These are phyloP conservation scores for Aspergillus luchuensis DNA, from an alignment of 2,329 filamentous ascomycete genomes.

Conservation along the genomic window DNA sequence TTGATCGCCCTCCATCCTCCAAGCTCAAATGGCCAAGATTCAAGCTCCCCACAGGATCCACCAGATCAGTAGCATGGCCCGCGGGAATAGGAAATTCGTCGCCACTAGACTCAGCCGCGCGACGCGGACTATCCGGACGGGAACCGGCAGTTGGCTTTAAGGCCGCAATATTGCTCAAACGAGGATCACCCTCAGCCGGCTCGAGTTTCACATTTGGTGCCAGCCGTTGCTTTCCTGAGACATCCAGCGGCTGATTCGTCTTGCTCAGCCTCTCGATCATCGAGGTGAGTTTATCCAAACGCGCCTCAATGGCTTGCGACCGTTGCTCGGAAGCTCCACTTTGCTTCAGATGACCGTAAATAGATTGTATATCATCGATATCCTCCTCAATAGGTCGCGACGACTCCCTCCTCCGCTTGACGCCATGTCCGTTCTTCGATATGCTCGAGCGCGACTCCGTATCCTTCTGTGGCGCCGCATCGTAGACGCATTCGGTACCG, in stretches of 20 bases:
- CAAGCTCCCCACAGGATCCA: constrained; percentile 45
- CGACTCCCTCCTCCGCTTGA: constrained; percentile 39
- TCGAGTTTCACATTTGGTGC: constrained; percentile 23
- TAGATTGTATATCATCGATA: constrained; percentile 36
- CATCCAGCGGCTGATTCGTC: constrained; percentile 32
- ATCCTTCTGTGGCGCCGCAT: constrained; percentile 34
- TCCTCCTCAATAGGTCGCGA: constrained; percentile 33
- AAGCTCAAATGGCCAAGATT: constrained; percentile 47
- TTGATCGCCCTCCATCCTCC: constrained; percentile 46
- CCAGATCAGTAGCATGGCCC: constrained; percentile 44
- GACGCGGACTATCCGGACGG: constrained; percentile 36
- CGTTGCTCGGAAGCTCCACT: constrained; percentile 31
- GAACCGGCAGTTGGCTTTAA: constrained; percentile 22
- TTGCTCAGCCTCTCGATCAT: constrained; percentile 49
- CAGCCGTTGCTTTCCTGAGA: constrained; percentile 24
- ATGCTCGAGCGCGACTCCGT: constrained; percentile 16
- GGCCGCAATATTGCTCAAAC: constrained; percentile 18
- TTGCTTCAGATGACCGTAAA: constrained; percentile 33
- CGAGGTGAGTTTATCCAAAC: constrained; percentile 47
- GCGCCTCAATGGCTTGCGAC: constrained; percentile 45
- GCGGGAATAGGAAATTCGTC: constrained; percentile 48
- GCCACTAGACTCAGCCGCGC: constrained; percentile 35
- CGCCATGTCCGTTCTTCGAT: constrained; percentile 28
- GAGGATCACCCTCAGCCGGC: constrained; percentile 21
- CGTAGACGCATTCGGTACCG: constrained; percentile 46